Evolutionary conservation across 2,329 filamentous ascomycete genomes (phyloP).

Genomic region (Magnaporthiopsis incrustans): DNA sequence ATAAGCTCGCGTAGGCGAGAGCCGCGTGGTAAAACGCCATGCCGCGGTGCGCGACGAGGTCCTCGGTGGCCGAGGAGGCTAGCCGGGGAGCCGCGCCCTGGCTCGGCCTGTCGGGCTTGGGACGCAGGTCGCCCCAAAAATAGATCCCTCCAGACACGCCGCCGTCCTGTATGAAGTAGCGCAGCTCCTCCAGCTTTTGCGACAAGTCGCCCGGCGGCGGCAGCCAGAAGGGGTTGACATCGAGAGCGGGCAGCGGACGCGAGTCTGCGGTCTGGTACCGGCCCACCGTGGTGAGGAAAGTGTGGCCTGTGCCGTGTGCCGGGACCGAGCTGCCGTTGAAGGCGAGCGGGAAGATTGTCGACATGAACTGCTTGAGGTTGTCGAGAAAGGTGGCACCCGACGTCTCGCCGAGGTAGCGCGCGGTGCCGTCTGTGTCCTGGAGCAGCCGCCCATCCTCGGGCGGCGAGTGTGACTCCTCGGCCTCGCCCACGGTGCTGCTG

Average conservation of each 20-base stretch:
- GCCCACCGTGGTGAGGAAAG: slow-evolving; percentile 33
- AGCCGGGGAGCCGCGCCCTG: slow-evolving; percentile 13
- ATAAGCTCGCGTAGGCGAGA: slow-evolving; percentile 31
- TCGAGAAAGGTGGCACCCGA: slow-evolving; percentile 43
- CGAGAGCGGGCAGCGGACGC: slow-evolving; percentile 27
- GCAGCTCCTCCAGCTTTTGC: slow-evolving; percentile 30
- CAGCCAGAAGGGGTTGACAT: slow-evolving; percentile 31
- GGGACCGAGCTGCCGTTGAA: slow-evolving; percentile 14
- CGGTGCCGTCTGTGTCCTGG: slow-evolving; percentile 33
- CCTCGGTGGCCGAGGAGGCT: slow-evolving; percentile 4
- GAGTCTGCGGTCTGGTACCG: slow-evolving; percentile 40
- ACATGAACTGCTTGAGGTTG: slow-evolving; percentile 39
- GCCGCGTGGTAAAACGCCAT: slow-evolving; percentile 37
- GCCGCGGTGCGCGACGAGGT: slow-evolving; percentile 20
- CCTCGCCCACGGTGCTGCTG: neutral
- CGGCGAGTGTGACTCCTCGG: slow-evolving; percentile 13
- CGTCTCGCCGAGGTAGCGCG: slow-evolving; percentile 40
- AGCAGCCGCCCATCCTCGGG: slow-evolving; percentile 33
- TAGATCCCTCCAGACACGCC: slow-evolving; percentile 37
- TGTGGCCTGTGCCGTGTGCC: slow-evolving; percentile 7
- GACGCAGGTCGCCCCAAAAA: slow-evolving; percentile 36
- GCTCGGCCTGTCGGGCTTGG: slow-evolving; percentile 19
- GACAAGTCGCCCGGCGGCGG: slow-evolving; percentile 28
- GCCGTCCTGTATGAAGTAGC: slow-evolving; percentile 36
- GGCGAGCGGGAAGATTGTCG: slow-evolving; percentile 27